These are phyloP conservation scores for Oryza coarctata DNA, from an alignment of 176 grass and related monocot genomes.

Conservation along the genomic window DNA sequence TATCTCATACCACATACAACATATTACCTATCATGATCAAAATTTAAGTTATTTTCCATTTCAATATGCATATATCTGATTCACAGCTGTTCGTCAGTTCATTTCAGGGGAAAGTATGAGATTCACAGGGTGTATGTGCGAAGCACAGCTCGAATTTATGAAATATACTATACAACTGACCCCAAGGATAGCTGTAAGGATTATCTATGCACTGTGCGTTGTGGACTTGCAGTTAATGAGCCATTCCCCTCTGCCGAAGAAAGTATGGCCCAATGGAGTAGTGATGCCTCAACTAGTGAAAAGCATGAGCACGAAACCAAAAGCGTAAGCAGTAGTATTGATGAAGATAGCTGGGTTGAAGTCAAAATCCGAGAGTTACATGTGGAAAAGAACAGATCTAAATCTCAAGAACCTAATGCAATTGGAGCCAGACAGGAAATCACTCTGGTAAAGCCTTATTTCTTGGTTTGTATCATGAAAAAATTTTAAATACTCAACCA, in stretches of 20 bases:
- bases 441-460: conserved; percentile 46
- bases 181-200: conserved; percentile 46
- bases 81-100: conserved; percentile 50
- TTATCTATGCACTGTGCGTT: conserved; percentile 83
- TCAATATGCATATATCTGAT: conserved; percentile 25
- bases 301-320: conserved; percentile 45
- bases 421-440: conserved; percentile 34
- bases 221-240: conserved; percentile 55
- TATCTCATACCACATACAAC: conserved; percentile 3
- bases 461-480: neutral
- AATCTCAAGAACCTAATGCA: conserved; percentile 37
- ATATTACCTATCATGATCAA: neutral
- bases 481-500: neutral
- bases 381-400: conserved; percentile 15
- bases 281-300: conserved; percentile 26
- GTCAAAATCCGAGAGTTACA: conserved; percentile 56
- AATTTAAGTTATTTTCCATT: conserved; percentile 12
- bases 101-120: conserved; percentile 61
- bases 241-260: conserved; percentile 31
- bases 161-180: conserved; percentile 77
- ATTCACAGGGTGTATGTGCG: conserved; percentile 74
- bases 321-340: conserved; percentile 44
- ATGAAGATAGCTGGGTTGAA: conserved; percentile 91
- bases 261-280: conserved; percentile 41
- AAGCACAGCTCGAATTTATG: conserved; percentile 80